Evolutionary conservation across 805 yeast genomes (phyloP), one percentile per base, ranked within the genome.

Genomic region (Ogataea populi-albae): DNA sequence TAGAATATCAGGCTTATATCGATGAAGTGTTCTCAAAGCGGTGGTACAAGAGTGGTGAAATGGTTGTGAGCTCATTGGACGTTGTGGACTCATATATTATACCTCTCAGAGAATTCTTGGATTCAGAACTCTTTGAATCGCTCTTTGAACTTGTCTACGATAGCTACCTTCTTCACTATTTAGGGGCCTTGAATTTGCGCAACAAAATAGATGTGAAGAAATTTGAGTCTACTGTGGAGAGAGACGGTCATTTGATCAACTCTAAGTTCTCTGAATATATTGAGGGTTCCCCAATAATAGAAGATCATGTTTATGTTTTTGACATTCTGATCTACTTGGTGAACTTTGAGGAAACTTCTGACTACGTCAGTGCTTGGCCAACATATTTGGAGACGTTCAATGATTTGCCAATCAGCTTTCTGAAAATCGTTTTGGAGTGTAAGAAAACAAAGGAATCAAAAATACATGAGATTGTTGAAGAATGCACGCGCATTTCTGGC

Each of bases 381-480:
- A 76, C 72, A 28, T 73, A 84, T 24, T 64, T 87, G 34, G 65
- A 66, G 9, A 73, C 72, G 26, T 87, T 81, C 64, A 80, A 86
- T 63, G 88, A 86, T 55, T 79, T 89, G 39, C 88, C 95, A 0
- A 62, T 81, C 6, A 81, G 75, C 33, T 74, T 87, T 50, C 69
- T 89, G 27, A 75, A 73, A 29, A 79, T 79, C 10, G 71, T 87
- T 26, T 67, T 88, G 35, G 45, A 72, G 66, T 50, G 64, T 71
- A 49, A 74, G 64, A 50, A 75, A 30, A 17, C 45, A 29, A 48
- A 54, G 16, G 54, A 50, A 19, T 47, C 53, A 7, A 50, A 46
- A 30, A 34, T 43, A 29, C 46, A 49, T 31, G 44, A 49, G 14
- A 30, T 58, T n/a, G 31, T 53, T 22, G 54, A 44, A 17, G 63